These are phyloP conservation scores for Clarireedia monteithiana DNA, from an alignment of 2,329 filamentous ascomycete genomes.

Conservation along the genomic window DNA sequence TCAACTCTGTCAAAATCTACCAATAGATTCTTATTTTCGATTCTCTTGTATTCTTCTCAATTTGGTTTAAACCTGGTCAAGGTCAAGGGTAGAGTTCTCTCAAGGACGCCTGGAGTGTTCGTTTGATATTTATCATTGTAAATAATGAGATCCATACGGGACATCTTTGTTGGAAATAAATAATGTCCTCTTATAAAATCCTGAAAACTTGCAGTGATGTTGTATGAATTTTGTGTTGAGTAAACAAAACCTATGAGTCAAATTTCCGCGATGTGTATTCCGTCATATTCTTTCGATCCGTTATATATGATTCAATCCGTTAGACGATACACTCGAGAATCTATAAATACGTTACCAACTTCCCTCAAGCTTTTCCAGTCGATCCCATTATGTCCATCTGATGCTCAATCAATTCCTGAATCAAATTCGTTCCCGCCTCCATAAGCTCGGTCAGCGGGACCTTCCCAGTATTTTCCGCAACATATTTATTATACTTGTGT, in stretches of 20 bases:
- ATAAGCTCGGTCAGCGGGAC: constrained; percentile 22
- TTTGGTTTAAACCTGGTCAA: too few species aligned
- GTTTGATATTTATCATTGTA: not conserved
- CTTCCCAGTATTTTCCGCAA: constrained; percentile 15
- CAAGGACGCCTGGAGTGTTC: too few species aligned
- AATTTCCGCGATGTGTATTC: too few species aligned
- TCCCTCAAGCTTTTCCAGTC: constrained; percentile 19
- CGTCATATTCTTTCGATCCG: too few species aligned
- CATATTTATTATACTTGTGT: constrained; percentile 22
- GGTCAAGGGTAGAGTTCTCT: too few species aligned
- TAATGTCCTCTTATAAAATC: too few species aligned
- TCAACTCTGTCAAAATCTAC: constrained; percentile 65
- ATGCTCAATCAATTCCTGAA: constrained; percentile 20
- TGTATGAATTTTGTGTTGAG: not conserved
- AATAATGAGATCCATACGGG: not conserved
- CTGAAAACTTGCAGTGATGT: not conserved
- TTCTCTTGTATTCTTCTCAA: not conserved
- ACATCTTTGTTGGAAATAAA: not conserved
- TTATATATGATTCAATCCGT: too few species aligned
- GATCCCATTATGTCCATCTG: constrained; percentile 25
- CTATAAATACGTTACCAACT: too few species aligned
- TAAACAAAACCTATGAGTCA: too few species aligned
- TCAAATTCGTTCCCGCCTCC: constrained; percentile 22
- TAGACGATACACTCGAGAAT: too few species aligned
- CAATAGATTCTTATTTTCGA: constrained; percentile 21